Evolutionary conservation across 768 basidiomycete genomes (phyloP).

Genomic region (Boletus rufocinnamomeus): DNA sequence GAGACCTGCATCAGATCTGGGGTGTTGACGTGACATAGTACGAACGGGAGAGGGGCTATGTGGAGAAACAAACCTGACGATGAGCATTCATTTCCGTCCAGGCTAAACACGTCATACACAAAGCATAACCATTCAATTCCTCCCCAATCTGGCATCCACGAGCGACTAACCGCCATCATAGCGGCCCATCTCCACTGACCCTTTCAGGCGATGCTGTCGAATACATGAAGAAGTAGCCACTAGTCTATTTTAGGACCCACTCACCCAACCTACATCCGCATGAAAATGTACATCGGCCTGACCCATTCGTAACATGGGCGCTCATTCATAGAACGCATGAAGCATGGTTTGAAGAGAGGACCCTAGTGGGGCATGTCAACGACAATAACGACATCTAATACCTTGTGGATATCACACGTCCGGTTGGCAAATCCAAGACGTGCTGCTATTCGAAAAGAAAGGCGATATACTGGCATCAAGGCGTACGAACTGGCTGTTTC

Average conservation of each 20-base stretch:
- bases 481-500: neutral
- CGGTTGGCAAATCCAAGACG: neutral
- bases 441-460: neutral
- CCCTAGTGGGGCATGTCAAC: neutral
- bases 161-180: slow-evolving; percentile 8
- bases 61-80: neutral
- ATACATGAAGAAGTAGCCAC: neutral
- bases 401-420: neutral
- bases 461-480: neutral
- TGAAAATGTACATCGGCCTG: neutral
- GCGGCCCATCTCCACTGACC: neutral
- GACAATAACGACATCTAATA: neutral
- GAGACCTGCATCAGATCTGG: neutral
- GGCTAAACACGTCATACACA: neutral
- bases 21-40: neutral
- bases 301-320: neutral
- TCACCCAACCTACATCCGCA: neutral
- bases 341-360: neutral
- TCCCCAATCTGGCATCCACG: neutral
- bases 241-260: neutral
- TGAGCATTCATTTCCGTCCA: slow-evolving; percentile 2
- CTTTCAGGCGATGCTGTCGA: neutral
- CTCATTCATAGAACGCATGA: neutral
- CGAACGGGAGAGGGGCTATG: neutral
- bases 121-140: neutral